Base-by-base conservation (phyloP, 768 basidiomycete species). In the Pleurotus cornucopiae region DNA sequence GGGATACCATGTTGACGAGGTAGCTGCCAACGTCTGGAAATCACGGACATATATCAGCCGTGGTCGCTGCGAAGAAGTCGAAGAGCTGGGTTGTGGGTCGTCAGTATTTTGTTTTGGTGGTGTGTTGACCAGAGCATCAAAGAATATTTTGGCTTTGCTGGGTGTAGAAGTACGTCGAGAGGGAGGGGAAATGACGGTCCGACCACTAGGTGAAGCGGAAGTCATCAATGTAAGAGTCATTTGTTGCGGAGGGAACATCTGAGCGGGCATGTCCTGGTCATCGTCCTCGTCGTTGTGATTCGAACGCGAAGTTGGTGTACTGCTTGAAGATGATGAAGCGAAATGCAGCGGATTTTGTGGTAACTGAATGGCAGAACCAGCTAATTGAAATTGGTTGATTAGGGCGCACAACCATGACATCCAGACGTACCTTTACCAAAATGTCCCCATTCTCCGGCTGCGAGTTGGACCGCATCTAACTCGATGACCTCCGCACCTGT, bases 11-110 rank as follows among this genome's bases (percentile, higher is more conserved):
- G 76, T 69, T 2, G 85, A 75, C 3, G 89, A 84, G 4, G 88
- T 82, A 2, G 85, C 68, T 0, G 90, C 83, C 47, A 96, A 80
- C 0, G 84, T 88, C 2, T 83, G 79, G 61, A 89, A 91, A 66
- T 94, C 90, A 53, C 91, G 87, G 46, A 96, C 75, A 63, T 94
- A 92, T 55, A 97, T 77, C 7, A 97, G 76, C 11, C 94, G 86
- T 4, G 90, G 89, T 55, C 76, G 71, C 37, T 60, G 54, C 45
- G 64, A 59, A 46, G 70, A 59, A 26, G 70, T 58, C 3, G 75
- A 67, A 53, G 61, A 55, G 9, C 63, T 64, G 5, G 66, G 56
- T 40, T 44, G 49, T 44, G 65, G 63, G n/a, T 55, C 14, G 5
- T 26, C 9, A 47, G 20, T 6, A 16, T 23, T 11, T 26, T 57